Evolutionary conservation across 2,329 filamentous ascomycete species (phyloP), one percentile per base, ranked within the genome.

Genomic region (Penicillium sp.): DNA sequence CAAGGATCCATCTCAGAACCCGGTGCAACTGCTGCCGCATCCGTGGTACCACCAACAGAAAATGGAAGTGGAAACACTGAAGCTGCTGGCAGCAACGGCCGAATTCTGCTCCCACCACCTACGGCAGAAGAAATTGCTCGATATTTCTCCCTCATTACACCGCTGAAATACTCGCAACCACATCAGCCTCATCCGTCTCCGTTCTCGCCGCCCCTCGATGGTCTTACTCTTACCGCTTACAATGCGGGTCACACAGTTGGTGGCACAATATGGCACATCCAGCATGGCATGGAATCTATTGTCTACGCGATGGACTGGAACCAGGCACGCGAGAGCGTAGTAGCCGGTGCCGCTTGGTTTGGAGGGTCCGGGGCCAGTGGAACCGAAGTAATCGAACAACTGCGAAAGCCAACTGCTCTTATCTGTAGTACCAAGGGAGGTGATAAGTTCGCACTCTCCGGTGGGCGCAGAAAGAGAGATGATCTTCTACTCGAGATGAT

Each of bases 241-340:
- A 96, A 95, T 75, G 92, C 94, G 7, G 94, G 94, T 60, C 93
- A 97, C 71, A 97, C 93, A 0, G 83, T 97, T 0, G 94, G 94
- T 72, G 94, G 94, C 52, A 97, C 94, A 21, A 96, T 99, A 78
- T 99, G 94, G 94, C 93, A 97, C 68, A 92, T 99, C 61, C 93
- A 97, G 67, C 92, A 97, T 77, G 92, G 92, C 0, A 83, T 97
- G 69, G 94, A 99, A 72, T 97, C 92, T 1, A 93, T 99, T 37
- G 92, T 99, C 1, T 97, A 99, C 67, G 93, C 94, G 0, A 91
- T 97, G 16, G 93, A 97, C 69, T 99, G 94, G 94, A 97, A 97
- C 66, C 92, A 97, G 75, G 91, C 90, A n/a, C 86, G 91, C 63
- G 94, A 99, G 71, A 96, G 96, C 75, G 92, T 97, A 14, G 87